Base-by-base conservation (phyloP, 495 filamentous ascomycete genomes). In the Hypoxylon fuscum region DNA sequence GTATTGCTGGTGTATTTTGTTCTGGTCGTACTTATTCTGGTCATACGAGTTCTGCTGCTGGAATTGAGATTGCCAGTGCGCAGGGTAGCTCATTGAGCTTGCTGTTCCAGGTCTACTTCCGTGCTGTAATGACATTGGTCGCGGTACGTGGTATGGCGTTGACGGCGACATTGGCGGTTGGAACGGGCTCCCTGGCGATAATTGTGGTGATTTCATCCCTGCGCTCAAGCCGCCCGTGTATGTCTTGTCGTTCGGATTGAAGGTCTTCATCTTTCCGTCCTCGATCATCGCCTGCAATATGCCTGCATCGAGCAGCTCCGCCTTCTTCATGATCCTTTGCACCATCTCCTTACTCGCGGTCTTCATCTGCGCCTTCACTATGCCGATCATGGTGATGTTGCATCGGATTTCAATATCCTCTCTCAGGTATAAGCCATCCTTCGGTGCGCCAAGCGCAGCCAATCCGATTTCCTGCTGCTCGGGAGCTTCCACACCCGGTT, bases 351-450 rank as follows among this genome's bases (percentile, higher is more conserved):
- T 80, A 55, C 87, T 83, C 4, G 87, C 81, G 54, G 86, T 83
- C 68, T 88, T 88, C 58, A 89, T 76, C 55, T 88, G 88, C 62
- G 78, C 79, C 75, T 87, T 91, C 35, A 93, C 88, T 57, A 91
- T 90, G 10, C 76, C 70, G 3, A 85, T 78, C 66, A 90, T 76
- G 53, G 88, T 80, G 29, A 90, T 72, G 62, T 91, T 91, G 76
- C 86, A 89, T 66, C 82, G 82, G 74, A 93, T 86, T 47, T 90
- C 85, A 34, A 91, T 85, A 47, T 92, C 90, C 70, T 92, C 89
- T 12, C 85, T 78, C n/a, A 92, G 70, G 71, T 90, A 92, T 4
- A 93, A 77, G 0, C 90, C 90, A 34, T 85, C 83, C 11, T 76
- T 76, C 0, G 89, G 89, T 3, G 67, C 71, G 45, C 79, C 79